Evolutionary conservation across 1,284 basidiomycete species (phyloP).

Genomic region (Leucoagaricus sp.): DNA sequence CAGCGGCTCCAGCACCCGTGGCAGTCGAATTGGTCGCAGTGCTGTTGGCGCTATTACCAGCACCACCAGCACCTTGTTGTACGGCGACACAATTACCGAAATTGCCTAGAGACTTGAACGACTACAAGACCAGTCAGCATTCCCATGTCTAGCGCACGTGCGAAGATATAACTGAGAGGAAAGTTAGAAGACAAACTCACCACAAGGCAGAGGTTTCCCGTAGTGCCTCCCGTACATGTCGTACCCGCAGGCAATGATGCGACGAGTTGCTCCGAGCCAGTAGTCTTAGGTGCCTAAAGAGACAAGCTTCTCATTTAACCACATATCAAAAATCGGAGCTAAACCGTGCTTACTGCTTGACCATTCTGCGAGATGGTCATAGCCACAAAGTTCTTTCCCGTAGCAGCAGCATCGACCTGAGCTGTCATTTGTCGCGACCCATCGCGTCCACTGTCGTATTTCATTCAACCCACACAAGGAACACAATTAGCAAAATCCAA

Average conservation of each 20-base stretch:
- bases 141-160: background rate
- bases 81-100: conserved; percentile 57
- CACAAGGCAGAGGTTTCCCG: conserved; percentile 46
- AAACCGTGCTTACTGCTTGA: conserved; percentile 27
- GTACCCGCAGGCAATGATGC: conserved; percentile 48
- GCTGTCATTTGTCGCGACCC: conserved; percentile 51
- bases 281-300: conserved; percentile 30
- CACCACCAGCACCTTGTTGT: conserved; percentile 27
- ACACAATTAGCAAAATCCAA: too few relatives aligned
- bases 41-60: background rate
- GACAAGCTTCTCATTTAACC: too few relatives aligned
- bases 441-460: conserved; percentile 36
- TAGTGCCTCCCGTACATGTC: conserved; percentile 47
- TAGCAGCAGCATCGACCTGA: conserved; percentile 40
- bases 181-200: conserved; percentile 25
- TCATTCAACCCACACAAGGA: background rate
- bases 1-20: background rate
- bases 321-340: background rate
- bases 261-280: conserved; percentile 40
- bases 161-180: background rate
- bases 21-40: background rate
- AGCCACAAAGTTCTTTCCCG: conserved; percentile 38
- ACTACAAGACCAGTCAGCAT: conserved; percentile 22
- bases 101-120: conserved; percentile 43
- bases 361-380: conserved; percentile 43